phyloP scores from a whole-genome alignment of 371 early-diverging fungal species.

The Actinomucor elegans region DNA sequence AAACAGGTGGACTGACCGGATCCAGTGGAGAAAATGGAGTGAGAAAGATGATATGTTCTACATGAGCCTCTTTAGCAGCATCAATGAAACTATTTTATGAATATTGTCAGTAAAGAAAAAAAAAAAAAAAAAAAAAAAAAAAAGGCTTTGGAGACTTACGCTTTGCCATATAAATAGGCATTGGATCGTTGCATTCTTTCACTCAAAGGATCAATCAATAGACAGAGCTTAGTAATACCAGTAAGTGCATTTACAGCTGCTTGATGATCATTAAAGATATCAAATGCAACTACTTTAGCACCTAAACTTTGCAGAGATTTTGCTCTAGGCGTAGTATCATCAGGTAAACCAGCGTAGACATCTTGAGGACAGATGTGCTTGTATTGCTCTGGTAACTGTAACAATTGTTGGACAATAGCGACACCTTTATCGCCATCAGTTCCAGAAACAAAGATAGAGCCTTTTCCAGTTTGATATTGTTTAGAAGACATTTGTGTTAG shows the following conservation, averaged over 20 bases:
- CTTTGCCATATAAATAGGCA: constrained; percentile 41
- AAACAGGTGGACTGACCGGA: constrained; percentile 25
- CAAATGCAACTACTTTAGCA: constrained; percentile 39
- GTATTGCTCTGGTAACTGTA: constrained; percentile 39
- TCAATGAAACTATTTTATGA: constrained; percentile 36
- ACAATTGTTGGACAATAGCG: constrained; percentile 41
- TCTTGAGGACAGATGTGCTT: constrained; percentile 33
- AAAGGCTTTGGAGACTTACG: too few relatives aligned
- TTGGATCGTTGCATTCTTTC: constrained; percentile 45
- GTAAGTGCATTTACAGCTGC: constrained; percentile 39
- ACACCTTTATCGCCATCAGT: constrained; percentile 51
- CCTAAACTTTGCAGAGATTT: constrained; percentile 30
- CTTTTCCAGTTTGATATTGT: constrained; percentile 28
- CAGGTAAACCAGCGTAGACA: constrained; percentile 45
- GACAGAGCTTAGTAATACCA: constrained; percentile 39
- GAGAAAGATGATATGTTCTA: constrained; percentile 47
- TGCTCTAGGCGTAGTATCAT: constrained; percentile 37
- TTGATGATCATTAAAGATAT: constrained; percentile 36
- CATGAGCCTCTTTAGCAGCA: constrained; percentile 46
- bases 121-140: too few relatives aligned
- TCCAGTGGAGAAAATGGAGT: constrained; percentile 47
- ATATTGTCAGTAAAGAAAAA: neutral
- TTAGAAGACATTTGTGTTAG: neutral
- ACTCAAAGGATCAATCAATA: constrained; percentile 47
- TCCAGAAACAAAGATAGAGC: constrained; percentile 50